Conservation (phyloP, 2,329 filamentous ascomycete species). For the Cryphonectria japonica region DNA sequence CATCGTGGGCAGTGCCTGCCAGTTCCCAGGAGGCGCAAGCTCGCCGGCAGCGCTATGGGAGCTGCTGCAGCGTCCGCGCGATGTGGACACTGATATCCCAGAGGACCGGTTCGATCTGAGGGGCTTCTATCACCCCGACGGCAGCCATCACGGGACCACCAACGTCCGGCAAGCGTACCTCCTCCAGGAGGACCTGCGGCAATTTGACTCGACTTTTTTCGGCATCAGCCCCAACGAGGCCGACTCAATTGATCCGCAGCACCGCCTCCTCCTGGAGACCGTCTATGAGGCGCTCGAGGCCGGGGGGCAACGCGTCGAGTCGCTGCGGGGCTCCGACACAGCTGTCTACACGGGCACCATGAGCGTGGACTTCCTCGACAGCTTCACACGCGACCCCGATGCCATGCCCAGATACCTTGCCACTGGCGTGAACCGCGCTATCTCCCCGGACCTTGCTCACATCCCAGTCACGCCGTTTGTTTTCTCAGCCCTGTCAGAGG, state of each 20-base stretch:
- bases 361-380: conserved; percentile 34
- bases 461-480: conserved; percentile 31
- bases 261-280: conserved; percentile 12
- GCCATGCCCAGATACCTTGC: conserved; percentile 36
- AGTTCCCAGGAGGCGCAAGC: conserved; percentile 4
- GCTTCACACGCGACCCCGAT: conserved; percentile 27
- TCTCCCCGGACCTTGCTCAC: neutral
- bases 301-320: conserved; percentile 18
- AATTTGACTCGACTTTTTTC: conserved; percentile 36
- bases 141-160: conserved; percentile 32
- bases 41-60: conserved; percentile 15
- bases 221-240: conserved; percentile 33
- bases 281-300: no score
- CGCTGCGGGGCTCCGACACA: conserved; percentile 33
- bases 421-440: conserved; percentile 29
- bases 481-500: conserved; percentile 38
- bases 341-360: conserved; percentile 37
- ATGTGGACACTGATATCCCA: conserved; percentile 11
- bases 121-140: conserved; percentile 31
- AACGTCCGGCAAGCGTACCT: conserved; percentile 34
- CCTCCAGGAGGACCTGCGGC: conserved; percentile 14
- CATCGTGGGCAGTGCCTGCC: conserved; percentile 17
- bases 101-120: conserved; percentile 17
- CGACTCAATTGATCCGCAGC: conserved; percentile 29
- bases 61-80: conserved; percentile 9